Evolutionary conservation across 169 alveolate species (phyloP).

Genomic region (Perkinsus olseni): DNA sequence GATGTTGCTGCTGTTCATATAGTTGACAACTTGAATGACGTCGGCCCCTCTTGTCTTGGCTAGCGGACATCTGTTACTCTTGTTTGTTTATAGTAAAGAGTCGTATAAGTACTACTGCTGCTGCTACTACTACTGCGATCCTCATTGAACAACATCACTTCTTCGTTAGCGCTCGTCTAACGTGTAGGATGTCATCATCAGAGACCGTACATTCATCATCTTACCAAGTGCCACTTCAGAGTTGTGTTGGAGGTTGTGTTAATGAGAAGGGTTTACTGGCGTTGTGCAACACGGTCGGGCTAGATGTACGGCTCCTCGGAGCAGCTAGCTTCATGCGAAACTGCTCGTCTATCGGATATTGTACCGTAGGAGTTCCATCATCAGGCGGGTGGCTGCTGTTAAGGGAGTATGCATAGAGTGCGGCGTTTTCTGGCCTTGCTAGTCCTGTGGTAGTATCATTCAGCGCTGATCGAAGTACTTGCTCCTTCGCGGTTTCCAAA

Average conservation of each 20-base stretch:
- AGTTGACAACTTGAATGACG: neutral
- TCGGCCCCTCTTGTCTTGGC: neutral
- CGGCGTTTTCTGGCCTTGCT: no score
- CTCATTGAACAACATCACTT: neutral
- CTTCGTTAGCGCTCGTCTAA: neutral
- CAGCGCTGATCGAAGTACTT: no score
- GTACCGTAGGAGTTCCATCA: no score
- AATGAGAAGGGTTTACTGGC: neutral
- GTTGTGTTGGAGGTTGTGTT: neutral
- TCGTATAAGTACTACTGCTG: neutral
- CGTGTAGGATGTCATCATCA: neutral
- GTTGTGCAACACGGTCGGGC: no score
- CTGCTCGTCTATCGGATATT: no score
- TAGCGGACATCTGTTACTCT: neutral
- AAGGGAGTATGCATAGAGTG: no score
- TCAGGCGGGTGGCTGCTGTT: no score
- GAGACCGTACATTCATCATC: neutral
- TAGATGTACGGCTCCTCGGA: no score
- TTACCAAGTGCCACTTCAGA: neutral
- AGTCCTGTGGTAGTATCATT: no score
- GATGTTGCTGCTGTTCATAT: no score
- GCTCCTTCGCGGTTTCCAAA: no score
- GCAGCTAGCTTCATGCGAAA: no score
- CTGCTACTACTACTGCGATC: neutral
- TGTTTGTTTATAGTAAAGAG: neutral